Evolutionary conservation across 1,284 basidiomycete genomes (phyloP).

Genomic region (Melampsora abietis-canadensis): DNA sequence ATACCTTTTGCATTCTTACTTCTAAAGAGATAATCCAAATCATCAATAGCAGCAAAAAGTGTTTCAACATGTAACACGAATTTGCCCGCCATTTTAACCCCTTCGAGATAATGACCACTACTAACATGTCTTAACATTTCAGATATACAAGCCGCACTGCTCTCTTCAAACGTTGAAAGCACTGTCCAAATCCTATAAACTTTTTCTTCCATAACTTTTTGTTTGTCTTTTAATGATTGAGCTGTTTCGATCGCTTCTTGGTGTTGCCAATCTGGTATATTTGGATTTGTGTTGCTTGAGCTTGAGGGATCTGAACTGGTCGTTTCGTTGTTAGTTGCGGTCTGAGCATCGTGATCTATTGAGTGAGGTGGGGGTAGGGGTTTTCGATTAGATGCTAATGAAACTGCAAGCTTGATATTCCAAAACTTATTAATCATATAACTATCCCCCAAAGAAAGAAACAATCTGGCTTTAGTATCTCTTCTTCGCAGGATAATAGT

Average conservation of each 20-base stretch:
- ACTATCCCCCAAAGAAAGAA: not conserved
- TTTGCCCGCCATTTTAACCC: constrained; percentile 95
- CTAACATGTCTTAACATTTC: constrained; percentile 98
- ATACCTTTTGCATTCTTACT: constrained; percentile 75
- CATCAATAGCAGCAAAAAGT: constrained; percentile 93
- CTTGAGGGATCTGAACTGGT: constrained; percentile 34
- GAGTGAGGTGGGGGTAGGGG: constrained; percentile 50
- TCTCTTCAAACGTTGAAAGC: constrained; percentile 95
- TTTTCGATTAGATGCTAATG: constrained; percentile 52
- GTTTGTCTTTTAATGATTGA: constrained; percentile 80
- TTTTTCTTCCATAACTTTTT: constrained; percentile 91
- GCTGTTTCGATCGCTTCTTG: constrained; percentile 77
- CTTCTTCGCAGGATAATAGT: not conserved
- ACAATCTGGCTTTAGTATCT: not conserved
- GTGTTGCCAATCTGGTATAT: constrained; percentile 46
- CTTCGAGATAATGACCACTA: constrained; percentile 90
- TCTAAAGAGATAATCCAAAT: constrained; percentile 86
- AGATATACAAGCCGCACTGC: constrained; percentile 96
- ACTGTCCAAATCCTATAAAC: constrained; percentile 99
- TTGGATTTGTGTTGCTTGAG: constrained; percentile 18
- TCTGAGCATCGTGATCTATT: constrained; percentile 18
- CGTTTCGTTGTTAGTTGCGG: constrained; percentile 46
- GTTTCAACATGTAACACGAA: constrained; percentile 98
- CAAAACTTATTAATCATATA: constrained; percentile 67
- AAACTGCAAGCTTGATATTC: constrained; percentile 93